Evolutionary conservation across 208 protist genomes (phyloP).

Genomic region (Jaenimonas drosophilae): DNA sequence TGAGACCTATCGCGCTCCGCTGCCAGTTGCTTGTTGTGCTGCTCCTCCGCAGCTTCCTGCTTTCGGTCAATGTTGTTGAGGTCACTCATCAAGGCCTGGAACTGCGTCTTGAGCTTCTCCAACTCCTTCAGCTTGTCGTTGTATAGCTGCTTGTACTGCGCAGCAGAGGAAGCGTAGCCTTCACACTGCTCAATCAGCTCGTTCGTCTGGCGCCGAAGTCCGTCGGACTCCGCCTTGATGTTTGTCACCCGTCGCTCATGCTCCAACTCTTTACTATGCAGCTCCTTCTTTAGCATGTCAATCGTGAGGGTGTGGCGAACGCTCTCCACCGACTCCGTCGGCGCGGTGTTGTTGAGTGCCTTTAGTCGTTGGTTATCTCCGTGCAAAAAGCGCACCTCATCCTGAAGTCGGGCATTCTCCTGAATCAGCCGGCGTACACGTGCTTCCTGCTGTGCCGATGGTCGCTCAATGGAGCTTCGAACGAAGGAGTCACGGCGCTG

Average conservation of each 20-base stretch:
- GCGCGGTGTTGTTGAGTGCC: too few relatives aligned
- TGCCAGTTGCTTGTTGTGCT: constrained; percentile 12
- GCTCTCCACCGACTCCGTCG: constrained; percentile 18
- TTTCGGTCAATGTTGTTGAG: constrained; percentile 21
- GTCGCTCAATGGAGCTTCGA: not conserved
- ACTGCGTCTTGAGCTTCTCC: constrained; percentile 18
- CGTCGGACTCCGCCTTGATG: constrained; percentile 7
- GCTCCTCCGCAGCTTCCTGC: constrained; percentile 15
- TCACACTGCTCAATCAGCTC: constrained; percentile 26
- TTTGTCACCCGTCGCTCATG: constrained; percentile 11
- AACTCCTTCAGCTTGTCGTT: constrained; percentile 29
- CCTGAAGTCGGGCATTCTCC: constrained; percentile 34
- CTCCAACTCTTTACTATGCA: constrained; percentile 20
- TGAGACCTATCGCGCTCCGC: constrained; percentile 23
- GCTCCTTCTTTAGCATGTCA: constrained; percentile 30
- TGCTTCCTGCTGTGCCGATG: too few relatives aligned
- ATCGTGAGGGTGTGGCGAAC: constrained; percentile 23
- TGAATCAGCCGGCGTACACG: constrained; percentile 19
- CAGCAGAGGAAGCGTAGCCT: constrained; percentile 21
- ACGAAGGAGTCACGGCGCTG: not conserved
- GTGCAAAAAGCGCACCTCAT: constrained; percentile 35
- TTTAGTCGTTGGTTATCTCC: constrained; percentile 33
- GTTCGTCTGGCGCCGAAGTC: constrained; percentile 8
- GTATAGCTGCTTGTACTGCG: constrained; percentile 40
- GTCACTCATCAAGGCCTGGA: constrained; percentile 20